Conservation (phyloP, 2,329 filamentous ascomycete species). For the Phyllosticta paracitricarpa region DNA sequence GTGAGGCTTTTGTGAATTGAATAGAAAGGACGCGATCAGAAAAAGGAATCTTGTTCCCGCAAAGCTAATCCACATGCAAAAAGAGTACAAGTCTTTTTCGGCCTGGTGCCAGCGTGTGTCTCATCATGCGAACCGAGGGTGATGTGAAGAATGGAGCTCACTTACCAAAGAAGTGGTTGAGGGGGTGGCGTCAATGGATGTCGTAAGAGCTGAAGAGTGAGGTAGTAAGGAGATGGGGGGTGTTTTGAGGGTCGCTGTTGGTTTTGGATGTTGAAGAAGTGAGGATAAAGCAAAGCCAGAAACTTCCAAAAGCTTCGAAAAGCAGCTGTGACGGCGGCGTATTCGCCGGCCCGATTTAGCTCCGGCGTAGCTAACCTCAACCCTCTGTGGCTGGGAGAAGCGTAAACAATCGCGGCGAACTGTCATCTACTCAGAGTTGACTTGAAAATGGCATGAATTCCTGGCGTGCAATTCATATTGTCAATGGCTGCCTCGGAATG, state of each 20-base stretch:
- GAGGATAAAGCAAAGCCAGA: neutral
- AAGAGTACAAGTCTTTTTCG: conserved; percentile 45
- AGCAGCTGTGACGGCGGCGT: neutral
- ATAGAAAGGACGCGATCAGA: conserved; percentile 15
- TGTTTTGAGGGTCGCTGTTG: neutral
- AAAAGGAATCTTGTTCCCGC: conserved; percentile 33
- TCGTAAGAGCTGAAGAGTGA: neutral
- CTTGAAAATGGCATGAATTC: neutral
- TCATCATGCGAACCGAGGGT: conserved; percentile 37
- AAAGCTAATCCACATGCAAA: conserved; percentile 46
- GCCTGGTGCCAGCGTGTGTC: conserved; percentile 50
- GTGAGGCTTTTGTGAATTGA: neutral
- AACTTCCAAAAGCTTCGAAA: neutral
- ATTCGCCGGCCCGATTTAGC: neutral
- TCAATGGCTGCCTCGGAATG: neutral
- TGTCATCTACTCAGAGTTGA: neutral
- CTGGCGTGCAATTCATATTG: neutral
- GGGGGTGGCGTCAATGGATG: neutral
- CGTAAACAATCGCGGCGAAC: neutral
- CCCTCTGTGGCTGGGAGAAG: neutral
- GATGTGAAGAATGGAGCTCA: neutral
- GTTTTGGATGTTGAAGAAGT: neutral
- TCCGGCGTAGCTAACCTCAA: neutral
- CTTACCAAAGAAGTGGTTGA: neutral
- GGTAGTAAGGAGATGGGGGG: neutral